A percentile compares a stretch with the other conserved stretches of the same genome.
These are phyloP conservation scores for Chytridium lagenaria DNA, from an alignment of 371 early-diverging fungal species.

Conservation along the genomic window DNA sequence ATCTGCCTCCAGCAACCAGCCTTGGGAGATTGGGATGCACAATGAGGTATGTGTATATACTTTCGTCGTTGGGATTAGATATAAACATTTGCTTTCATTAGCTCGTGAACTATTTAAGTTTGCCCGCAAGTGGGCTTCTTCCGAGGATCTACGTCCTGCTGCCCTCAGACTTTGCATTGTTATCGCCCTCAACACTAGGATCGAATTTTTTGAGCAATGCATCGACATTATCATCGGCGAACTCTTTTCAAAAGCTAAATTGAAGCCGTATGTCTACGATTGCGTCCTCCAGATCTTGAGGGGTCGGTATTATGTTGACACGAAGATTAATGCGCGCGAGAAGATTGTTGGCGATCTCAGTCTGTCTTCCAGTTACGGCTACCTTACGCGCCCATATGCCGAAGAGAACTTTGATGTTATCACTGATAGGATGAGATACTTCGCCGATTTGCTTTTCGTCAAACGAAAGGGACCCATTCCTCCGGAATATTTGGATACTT, in stretches of 20 bases:
- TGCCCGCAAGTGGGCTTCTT: conserved; percentile 45
- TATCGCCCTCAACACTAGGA: conserved; percentile 47
- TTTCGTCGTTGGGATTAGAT: neutral
- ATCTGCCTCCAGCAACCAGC: conserved; percentile 18
- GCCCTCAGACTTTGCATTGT: conserved; percentile 44
- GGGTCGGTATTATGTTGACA: conserved; percentile 52
- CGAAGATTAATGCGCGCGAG: conserved; percentile 31
- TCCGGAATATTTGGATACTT: conserved; percentile 45
- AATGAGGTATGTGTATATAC: conserved; percentile 27
- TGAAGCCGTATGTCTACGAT: conserved; percentile 45
- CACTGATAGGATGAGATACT: conserved; percentile 42
- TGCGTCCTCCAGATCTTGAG: conserved; percentile 51
- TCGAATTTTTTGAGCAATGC: conserved; percentile 46
- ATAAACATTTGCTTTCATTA: conserved; percentile 2
- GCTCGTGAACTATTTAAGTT: conserved; percentile 48
- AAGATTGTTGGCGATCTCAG: conserved; percentile 35
- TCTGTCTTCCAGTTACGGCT: conserved; percentile 32
- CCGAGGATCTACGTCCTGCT: conserved; percentile 47
- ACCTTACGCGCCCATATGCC: conserved; percentile 38
- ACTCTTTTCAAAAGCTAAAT: conserved; percentile 40
- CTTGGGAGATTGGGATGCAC: conserved; percentile 36
- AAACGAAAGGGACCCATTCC: conserved; percentile 38
- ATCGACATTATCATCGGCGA: conserved; percentile 46
- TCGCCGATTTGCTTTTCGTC: conserved; percentile 50
- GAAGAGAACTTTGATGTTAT: conserved; percentile 48